Conservation (phyloP, 495 filamentous ascomycete species). For the Trypethelium eluteriae region DNA sequence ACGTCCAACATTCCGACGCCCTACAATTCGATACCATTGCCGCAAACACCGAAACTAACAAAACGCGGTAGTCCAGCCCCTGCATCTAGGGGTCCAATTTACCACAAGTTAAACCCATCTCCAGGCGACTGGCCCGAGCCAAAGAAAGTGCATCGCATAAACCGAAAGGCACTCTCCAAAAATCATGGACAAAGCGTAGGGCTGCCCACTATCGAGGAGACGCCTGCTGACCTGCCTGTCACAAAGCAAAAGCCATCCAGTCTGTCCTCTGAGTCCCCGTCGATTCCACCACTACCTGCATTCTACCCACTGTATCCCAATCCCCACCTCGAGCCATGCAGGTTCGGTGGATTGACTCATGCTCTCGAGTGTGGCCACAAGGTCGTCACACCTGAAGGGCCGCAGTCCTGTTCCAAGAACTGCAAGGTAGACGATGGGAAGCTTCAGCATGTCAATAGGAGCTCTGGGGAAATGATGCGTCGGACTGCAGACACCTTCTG, state of each 20-base stretch:
- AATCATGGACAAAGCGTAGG: not conserved
- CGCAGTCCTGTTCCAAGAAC: not conserved
- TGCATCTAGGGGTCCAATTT: not conserved
- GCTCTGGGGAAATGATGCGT: not conserved
- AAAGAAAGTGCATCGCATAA: not conserved
- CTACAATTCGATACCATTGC: not conserved
- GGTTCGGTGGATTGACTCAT: not conserved
- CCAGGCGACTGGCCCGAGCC: not conserved
- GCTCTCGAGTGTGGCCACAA: constrained; percentile 2
- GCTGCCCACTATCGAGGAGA: not conserved
- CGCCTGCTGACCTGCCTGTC: too few relatives aligned
- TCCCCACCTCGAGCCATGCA: constrained; percentile 9
- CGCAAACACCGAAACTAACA: not conserved
- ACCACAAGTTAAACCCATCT: not conserved
- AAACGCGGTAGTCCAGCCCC: not conserved
- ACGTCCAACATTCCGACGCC: not conserved
- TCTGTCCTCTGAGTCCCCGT: not conserved
- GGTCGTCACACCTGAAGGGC: not conserved
- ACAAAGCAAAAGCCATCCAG: not conserved
- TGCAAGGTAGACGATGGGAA: not conserved
- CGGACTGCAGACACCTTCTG: not conserved
- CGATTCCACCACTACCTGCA: constrained; percentile 1
- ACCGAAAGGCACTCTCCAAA: not conserved
- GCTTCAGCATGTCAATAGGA: not conserved
- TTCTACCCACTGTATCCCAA: constrained; percentile 7